Evolutionary conservation across 805 yeast species (phyloP), one percentile per base, ranked within the genome.

Genomic region (Wickerhamomyces pijperi): DNA sequence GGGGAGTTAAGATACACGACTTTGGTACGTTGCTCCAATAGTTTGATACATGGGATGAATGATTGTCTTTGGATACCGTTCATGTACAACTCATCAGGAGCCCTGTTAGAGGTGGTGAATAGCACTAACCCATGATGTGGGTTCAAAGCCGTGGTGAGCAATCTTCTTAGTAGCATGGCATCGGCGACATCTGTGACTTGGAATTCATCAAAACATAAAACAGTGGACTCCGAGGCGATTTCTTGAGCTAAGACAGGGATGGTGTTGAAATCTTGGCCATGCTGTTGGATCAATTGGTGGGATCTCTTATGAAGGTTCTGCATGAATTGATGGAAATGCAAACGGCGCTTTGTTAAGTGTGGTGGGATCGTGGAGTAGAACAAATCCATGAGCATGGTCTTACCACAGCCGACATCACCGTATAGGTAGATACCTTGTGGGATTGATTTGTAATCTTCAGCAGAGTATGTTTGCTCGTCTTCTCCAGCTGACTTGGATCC

Each of bases 131-230:
- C 97, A 52, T 82, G 81, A 38, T 79, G 74, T 1, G 78, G 74
- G 35, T 81, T 72, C 41, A 88, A 61, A n/a, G 84, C 67, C 31
- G 76, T 59, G 50, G 76, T 73, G 32, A 85, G 54, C 32, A 88
- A 63, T 37, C 96, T 68, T 46, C 98, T 74, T 34, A 92, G 67
- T 28, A 92, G 68, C 97, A 92, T 92, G 2, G 98, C 98, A 60
- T 92, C 98, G 0, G 97, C 98, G 23, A 92, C 97, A 58, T 92
- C 98, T 1, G 95, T 86, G 34, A 92, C 98, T 61, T 92, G 97
- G 55, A 92, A 90, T 62, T 92, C 98, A 61, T 92, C 98, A 56
- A 92, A 85, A 59, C 98, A 92, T 43, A 92, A 59, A 1, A 92
- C 76, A 1, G 90, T 80, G 4, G 92, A 70, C 37, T 70, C 66